phyloP scores from a whole-genome alignment of 306 rosid species.

The Lathyrus sativus region DNA sequence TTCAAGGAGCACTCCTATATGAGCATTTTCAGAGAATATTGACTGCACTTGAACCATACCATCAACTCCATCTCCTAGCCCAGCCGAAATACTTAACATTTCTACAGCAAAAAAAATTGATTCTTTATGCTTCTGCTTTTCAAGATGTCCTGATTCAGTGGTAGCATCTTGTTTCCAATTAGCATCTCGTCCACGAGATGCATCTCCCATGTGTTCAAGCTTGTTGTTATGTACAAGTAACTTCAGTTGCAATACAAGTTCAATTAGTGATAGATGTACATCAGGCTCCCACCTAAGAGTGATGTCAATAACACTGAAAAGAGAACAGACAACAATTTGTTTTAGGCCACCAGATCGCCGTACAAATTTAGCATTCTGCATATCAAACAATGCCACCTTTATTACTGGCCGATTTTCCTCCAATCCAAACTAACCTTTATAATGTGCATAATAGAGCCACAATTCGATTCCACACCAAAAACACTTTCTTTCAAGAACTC shows the following conservation, averaged over 20 bases:
- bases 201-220: slow-evolving; percentile 54
- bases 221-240: slow-evolving; percentile 68
- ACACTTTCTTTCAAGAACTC: slow-evolving; percentile 84
- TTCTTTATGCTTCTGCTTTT: slow-evolving; percentile 81
- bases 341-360: slow-evolving; percentile 85
- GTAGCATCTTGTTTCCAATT: slow-evolving; percentile 58
- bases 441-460: slow-evolving; percentile 80
- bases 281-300: slow-evolving; percentile 95
- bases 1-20: slow-evolving; percentile 94
- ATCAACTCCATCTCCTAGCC: slow-evolving; percentile 94
- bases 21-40: slow-evolving; percentile 97
- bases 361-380: slow-evolving; percentile 96
- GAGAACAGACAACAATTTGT: slow-evolving; percentile 91
- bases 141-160: slow-evolving; percentile 56
- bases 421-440: slow-evolving; percentile 91
- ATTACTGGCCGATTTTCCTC: slow-evolving; percentile 66
- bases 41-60: slow-evolving; percentile 89
- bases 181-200: slow-evolving; percentile 46
- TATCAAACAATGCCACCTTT: slow-evolving; percentile 78
- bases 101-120: slow-evolving; percentile 94
- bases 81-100: slow-evolving; percentile 78
- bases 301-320: slow-evolving; percentile 96
- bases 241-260: slow-evolving; percentile 78
- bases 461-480: slow-evolving; percentile 88
- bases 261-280: slow-evolving; percentile 76